These are phyloP conservation scores for Pleurotus eryngii DNA, from an alignment of 768 basidiomycete genomes.

Conservation along the genomic window DNA sequence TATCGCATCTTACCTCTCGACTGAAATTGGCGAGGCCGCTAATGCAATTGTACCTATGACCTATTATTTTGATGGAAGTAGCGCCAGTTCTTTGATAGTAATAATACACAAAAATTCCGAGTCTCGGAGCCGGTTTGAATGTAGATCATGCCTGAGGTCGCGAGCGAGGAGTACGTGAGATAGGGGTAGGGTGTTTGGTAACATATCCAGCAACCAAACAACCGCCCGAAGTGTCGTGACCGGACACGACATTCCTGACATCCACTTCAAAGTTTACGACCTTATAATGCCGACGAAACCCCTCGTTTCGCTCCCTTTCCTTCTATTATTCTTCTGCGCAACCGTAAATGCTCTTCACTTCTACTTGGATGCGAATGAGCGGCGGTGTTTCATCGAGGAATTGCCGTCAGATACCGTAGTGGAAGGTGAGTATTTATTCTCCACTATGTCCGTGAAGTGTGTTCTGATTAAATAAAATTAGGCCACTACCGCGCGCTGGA, in stretches of 20 bases:
- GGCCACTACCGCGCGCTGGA: slow-evolving; percentile 92
- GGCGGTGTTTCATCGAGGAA: slow-evolving; percentile 95
- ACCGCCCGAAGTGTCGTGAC: background rate
- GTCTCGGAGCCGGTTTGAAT: too few relatives aligned
- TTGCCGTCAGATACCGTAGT: slow-evolving; percentile 93
- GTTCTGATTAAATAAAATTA: slow-evolving; percentile 26
- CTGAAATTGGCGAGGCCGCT: too few relatives aligned
- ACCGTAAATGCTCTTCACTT: slow-evolving; percentile 83
- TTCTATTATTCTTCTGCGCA: slow-evolving; percentile 38
- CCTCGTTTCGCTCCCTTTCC: slow-evolving; percentile 18
- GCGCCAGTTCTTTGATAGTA: too few relatives aligned
- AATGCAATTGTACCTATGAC: too few relatives aligned
- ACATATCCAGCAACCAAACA: background rate
- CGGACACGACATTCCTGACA: background rate
- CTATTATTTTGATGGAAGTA: too few relatives aligned
- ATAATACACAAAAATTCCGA: too few relatives aligned
- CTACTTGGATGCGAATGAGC: slow-evolving; percentile 92
- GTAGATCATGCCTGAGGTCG: too few relatives aligned
- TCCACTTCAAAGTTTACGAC: background rate
- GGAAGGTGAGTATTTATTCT: slow-evolving; percentile 57
- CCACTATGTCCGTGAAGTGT: too few relatives aligned
- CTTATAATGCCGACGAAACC: slow-evolving; percentile 2
- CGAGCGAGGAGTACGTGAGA: too few relatives aligned
- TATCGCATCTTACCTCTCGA: too few relatives aligned
- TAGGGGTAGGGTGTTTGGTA: background rate